These are phyloP conservation scores for Penicillium argentinense DNA, from an alignment of 495 filamentous ascomycete genomes.

Conservation along the genomic window DNA sequence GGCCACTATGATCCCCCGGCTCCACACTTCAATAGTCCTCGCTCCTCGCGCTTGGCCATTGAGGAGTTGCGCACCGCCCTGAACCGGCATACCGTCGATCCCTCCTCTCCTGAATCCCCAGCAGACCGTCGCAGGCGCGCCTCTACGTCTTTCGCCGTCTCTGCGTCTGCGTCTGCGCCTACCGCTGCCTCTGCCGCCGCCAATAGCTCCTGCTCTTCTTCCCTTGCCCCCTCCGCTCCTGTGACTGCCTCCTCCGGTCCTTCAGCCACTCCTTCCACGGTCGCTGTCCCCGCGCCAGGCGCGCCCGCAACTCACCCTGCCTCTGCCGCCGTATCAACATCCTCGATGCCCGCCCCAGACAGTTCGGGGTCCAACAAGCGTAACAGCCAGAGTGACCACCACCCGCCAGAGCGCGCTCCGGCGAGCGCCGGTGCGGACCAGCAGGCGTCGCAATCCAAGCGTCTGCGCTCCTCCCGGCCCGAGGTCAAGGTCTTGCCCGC, in stretches of 20 bases:
- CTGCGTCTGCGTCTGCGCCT: constrained; percentile 12
- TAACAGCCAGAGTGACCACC: constrained; percentile 35
- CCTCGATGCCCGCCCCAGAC: constrained; percentile 39
- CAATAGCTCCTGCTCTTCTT: constrained; percentile 20
- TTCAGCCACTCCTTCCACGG: constrained; percentile 13
- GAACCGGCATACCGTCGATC: constrained; percentile 45
- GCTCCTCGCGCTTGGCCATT: constrained; percentile 45
- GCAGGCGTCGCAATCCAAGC: constrained; percentile 52
- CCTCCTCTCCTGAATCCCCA: constrained; percentile 39
- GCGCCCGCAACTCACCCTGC: constrained; percentile 9
- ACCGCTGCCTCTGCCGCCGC: constrained; percentile 16
- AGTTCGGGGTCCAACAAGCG: constrained; percentile 43
- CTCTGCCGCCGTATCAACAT: constrained; percentile 25
- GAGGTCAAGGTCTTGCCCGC: constrained; percentile 70
- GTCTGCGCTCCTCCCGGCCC: constrained; percentile 52
- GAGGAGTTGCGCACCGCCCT: constrained; percentile 50
- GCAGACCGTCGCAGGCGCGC: constrained; percentile 38
- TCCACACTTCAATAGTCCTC: constrained; percentile 39
- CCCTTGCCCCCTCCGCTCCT: constrained; percentile 17
- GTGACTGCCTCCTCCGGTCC: background rate
- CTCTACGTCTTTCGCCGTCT: constrained; percentile 39
- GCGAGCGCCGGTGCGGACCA: constrained; percentile 41
- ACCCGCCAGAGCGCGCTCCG: constrained; percentile 34
- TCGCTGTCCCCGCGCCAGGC: constrained; percentile 19
- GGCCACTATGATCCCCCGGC: constrained; percentile 36